Evolutionary conservation across 768 basidiomycete genomes (phyloP), one percentile per base, ranked within the genome.

Genomic region (Lactarius sanguifluus): DNA sequence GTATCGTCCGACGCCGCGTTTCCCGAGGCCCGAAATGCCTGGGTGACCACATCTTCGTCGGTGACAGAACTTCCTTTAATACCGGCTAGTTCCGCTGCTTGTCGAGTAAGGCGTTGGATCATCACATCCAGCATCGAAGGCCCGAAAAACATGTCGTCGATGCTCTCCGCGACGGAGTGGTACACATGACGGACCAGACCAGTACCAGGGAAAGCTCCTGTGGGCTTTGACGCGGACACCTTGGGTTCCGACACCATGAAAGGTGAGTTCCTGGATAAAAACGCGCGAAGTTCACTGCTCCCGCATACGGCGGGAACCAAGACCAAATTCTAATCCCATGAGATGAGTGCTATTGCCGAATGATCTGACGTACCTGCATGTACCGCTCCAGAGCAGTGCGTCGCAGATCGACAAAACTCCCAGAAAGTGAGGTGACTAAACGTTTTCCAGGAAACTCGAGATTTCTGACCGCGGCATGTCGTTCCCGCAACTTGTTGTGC

Each of bases 61-160:
- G 88, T 85, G 32, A 92, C 79, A 0, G 86, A 89, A 2, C 87
- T 86, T 10, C 90, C 92, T 15, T 86, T 88, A 62, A 94, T 86
- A 2, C 93, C 94, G 3, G 88, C 89, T 66, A 95, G 87, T 73
- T 95, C 92, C 12, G 92, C 92, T 0, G 92, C 94, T 76, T 98
- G 95, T 36, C 88, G 85, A 0, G 90, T 93, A 20, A 98, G 85
- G 2, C 94, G 87, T 71, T 93, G 90, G 52, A 96, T 92, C 83
- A 96, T 91, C 55, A 96, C 90, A 74, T 98, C 95, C 54, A 98
- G 78, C 93, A 97, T 95, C 1, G 94, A 95, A 2, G 92, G 96
- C 3, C 93, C 95, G 70, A 96, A 94, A 77, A 96, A 89, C 85
- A 97, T 93, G 76, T 98, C 97, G 75, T 99, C 97, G 72, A 98